Conservation (phyloP, 1,284 basidiomycete genomes). For the Rhodofomes roseus region DNA sequence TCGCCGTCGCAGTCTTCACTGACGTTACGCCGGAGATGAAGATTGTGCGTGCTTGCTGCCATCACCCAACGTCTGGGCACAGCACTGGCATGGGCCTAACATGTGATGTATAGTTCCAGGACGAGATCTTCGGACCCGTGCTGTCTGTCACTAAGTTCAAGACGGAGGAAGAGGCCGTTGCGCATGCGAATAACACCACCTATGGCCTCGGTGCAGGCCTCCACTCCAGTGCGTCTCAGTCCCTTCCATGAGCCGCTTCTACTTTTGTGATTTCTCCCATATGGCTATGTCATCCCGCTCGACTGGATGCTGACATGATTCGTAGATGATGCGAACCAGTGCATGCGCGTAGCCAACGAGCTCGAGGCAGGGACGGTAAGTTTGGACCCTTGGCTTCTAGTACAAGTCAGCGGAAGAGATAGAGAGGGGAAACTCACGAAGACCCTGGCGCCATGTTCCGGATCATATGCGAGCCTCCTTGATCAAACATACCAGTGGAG, state of each 20-base stretch:
- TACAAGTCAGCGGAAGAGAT: too few species aligned
- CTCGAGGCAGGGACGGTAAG: conserved; percentile 84
- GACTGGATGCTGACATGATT: not conserved
- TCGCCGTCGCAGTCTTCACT: conserved; percentile 56
- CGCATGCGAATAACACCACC: conserved; percentile 77
- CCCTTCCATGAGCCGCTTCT: not conserved
- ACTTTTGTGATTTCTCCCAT: not conserved
- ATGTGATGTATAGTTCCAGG: conserved; percentile 51
- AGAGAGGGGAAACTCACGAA: too few species aligned
- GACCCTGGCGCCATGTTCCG: too few species aligned
- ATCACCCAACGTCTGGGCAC: too few species aligned
- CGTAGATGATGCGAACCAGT: conserved; percentile 80
- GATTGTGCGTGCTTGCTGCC: conserved; percentile 49
- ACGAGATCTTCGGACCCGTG: conserved; percentile 89
- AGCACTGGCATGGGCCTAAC: too few species aligned
- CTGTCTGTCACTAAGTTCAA: conserved; percentile 74
- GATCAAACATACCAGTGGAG: not conserved
- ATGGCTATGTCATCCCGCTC: not conserved
- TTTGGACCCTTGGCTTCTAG: not conserved
- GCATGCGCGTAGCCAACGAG: conserved; percentile 78
- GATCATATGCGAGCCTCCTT: too few species aligned
- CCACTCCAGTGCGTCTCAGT: conserved; percentile 67
- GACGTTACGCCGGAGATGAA: conserved; percentile 72
- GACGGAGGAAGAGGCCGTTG: conserved; percentile 76
- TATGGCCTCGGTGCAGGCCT: conserved; percentile 90